Evolutionary conservation across 805 yeast genomes (phyloP).

Genomic region (Candida lessepsii): DNA sequence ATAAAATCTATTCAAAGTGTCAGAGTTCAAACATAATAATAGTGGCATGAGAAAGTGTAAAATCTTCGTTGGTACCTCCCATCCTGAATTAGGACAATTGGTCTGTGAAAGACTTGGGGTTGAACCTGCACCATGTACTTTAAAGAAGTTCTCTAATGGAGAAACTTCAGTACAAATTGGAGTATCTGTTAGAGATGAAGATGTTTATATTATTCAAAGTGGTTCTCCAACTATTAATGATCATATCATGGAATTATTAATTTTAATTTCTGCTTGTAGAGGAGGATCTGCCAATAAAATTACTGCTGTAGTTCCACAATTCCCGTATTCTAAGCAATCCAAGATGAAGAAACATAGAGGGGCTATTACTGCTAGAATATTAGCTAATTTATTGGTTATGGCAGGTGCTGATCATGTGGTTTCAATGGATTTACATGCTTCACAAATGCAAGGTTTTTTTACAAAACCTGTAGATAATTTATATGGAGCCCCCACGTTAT

Average conservation of each 20-base stretch:
- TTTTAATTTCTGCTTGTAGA: constrained; percentile 90
- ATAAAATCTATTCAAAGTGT: constrained; percentile 2
- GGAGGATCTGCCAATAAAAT: constrained; percentile 98
- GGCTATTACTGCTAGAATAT: constrained; percentile 97
- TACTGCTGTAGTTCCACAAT: constrained; percentile 95
- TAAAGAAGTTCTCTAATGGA: constrained; percentile 93
- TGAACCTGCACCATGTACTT: constrained; percentile 88
- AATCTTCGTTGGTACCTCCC: constrained; percentile 94
- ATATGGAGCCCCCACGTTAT: constrained; percentile 94
- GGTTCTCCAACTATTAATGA: constrained; percentile 89
- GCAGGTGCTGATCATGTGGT: constrained; percentile 99
- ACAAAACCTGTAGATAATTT: constrained; percentile 95
- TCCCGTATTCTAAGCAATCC: constrained; percentile 95
- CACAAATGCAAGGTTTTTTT: constrained; percentile 99
- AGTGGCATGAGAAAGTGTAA: constrained; percentile 88
- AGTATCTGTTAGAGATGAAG: constrained; percentile 93
- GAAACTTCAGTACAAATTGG: constrained; percentile 97
- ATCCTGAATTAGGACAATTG: constrained; percentile 87
- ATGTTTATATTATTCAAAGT: constrained; percentile 86
- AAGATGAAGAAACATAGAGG: constrained; percentile 99
- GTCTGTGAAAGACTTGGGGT: constrained; percentile 91
- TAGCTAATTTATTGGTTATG: constrained; percentile 91
- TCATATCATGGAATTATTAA: constrained; percentile 92
- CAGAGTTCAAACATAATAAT: constrained; percentile 2
- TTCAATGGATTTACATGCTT: constrained; percentile 93